A percentile compares a stretch with the other conserved stretches of the same genome.
phyloP scores from a whole-genome alignment of 225 moss, liverwort and hornwort genomes.

The Lunularia cruciata region DNA sequence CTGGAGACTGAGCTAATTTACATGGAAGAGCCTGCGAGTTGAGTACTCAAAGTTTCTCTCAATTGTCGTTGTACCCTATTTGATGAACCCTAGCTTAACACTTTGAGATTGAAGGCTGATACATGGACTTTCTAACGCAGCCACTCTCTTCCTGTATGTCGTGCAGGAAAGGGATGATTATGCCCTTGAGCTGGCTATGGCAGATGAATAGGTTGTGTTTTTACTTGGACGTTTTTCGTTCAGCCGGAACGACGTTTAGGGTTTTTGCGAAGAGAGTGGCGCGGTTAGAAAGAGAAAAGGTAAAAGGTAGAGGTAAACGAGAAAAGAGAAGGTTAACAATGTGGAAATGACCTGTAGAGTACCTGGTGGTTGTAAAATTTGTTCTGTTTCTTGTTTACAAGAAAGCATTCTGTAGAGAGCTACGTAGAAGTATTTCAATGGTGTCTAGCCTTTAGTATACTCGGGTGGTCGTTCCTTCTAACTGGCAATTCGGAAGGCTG shows the following conservation, averaged over 20 bases:
- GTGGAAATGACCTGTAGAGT: background rate
- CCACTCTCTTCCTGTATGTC: background rate
- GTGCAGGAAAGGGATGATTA: slow-evolving; percentile 86
- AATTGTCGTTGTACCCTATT: too few relatives aligned
- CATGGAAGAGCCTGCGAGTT: too few relatives aligned
- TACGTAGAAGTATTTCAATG: too few relatives aligned
- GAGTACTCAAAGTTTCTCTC: too few relatives aligned
- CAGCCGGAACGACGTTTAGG: background rate
- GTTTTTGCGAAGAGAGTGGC: background rate
- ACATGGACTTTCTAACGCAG: too few relatives aligned
- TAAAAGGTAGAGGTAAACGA: background rate
- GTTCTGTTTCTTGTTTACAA: background rate
- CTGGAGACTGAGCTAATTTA: too few relatives aligned
- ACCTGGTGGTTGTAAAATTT: background rate
- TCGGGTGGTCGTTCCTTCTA: background rate
- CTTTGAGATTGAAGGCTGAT: too few relatives aligned
- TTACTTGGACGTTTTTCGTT: background rate
- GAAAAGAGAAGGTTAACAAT: background rate
- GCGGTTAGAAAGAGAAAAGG: background rate
- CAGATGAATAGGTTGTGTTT: slow-evolving; percentile 56
- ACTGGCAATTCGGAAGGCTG: background rate
- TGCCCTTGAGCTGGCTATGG: slow-evolving; percentile 89
- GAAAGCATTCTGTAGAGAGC: background rate
- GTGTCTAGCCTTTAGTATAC: background rate
- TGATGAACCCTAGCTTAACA: too few relatives aligned